Conservation (phyloP, 257 asterid genomes). For the Solanum piurae region DNA sequence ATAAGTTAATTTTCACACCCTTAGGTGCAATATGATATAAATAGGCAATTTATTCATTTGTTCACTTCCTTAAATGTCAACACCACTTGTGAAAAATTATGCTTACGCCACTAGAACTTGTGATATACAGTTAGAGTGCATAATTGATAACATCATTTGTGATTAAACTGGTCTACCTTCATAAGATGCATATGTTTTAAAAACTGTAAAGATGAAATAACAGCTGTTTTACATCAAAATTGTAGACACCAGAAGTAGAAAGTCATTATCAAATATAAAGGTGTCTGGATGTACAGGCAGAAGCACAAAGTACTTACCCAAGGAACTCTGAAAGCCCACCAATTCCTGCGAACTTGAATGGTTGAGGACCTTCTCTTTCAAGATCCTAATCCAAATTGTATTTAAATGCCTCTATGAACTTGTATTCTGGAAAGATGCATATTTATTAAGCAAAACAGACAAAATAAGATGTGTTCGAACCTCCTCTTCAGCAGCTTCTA, state of each 20-base stretch:
- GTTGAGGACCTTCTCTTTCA: conserved; percentile 83
- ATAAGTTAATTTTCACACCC: neutral
- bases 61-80: neutral
- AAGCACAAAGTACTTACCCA: conserved; percentile 40
- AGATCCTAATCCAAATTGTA: conserved; percentile 53
- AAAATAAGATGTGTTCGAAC: conserved; percentile 11
- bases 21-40: neutral
- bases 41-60: neutral
- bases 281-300: neutral
- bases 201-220: neutral
- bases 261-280: neutral
- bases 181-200: neutral
- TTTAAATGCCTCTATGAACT: neutral
- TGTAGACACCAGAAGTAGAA: neutral
- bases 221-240: neutral
- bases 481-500: conserved; percentile 95
- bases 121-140: neutral
- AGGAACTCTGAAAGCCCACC: conserved; percentile 95
- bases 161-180: neutral
- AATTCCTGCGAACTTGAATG: conserved; percentile 93
- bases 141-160: neutral
- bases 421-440: neutral
- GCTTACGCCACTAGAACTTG: neutral
- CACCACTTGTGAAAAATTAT: neutral
- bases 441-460: neutral